These are phyloP conservation scores for Perkinsus olseni DNA, from an alignment of 169 alveolate genomes.

Conservation along the genomic window DNA sequence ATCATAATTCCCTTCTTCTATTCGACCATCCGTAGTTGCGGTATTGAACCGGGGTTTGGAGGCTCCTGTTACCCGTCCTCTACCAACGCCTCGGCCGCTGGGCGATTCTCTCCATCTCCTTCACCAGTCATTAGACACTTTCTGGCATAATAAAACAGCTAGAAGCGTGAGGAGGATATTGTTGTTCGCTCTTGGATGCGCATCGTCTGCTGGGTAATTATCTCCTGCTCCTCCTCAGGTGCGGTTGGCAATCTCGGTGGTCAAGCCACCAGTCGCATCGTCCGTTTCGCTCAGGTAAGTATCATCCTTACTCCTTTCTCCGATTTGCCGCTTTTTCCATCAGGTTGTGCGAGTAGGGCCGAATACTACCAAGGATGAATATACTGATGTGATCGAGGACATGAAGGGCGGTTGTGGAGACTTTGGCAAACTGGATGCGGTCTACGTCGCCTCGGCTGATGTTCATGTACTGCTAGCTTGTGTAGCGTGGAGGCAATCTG, in stretches of 20 bases:
- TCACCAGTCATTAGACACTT: no score
- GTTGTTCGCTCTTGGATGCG: no score
- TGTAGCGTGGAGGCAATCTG: not conserved
- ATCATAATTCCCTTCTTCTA: no score
- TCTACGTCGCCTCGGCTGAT: not conserved
- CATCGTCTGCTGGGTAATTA: not conserved
- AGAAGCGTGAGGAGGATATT: no score
- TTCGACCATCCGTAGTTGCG: no score
- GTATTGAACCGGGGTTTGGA: no score
- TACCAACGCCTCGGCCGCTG: no score
- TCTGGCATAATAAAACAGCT: no score
- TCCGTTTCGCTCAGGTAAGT: not conserved
- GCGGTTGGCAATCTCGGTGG: not conserved
- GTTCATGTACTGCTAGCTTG: not conserved
- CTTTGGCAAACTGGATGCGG: not conserved
- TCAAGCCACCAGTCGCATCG: not conserved
- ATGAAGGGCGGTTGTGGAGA: not conserved
- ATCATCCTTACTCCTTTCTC: not conserved
- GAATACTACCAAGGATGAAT: not conserved
- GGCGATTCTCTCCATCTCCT: no score
- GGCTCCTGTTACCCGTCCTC: no score
- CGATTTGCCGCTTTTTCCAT: not conserved
- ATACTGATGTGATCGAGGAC: not conserved
- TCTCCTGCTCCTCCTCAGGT: not conserved
- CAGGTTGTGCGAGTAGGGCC: not conserved